A percentile compares a stretch with the other conserved stretches of the same genome.
phyloP scores from a whole-genome alignment of 345 rosid species.

The Noccaea caerulescens region DNA sequence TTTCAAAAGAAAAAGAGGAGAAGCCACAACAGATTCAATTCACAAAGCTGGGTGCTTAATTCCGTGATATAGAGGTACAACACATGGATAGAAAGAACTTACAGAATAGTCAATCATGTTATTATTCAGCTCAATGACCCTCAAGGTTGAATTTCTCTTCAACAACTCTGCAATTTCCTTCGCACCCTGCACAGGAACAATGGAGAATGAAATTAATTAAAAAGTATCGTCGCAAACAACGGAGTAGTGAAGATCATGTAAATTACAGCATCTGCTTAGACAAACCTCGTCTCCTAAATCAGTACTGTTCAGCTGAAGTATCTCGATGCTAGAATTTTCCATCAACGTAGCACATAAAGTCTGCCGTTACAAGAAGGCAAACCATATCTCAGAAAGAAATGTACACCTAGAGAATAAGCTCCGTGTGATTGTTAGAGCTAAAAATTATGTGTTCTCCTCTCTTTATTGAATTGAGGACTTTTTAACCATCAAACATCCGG shows the following conservation, averaged over 20 bases:
- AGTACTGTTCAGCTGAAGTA: constrained; percentile 84
- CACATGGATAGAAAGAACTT: constrained; percentile 44
- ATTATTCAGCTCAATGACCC: constrained; percentile 85
- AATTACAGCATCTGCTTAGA: constrained; percentile 29
- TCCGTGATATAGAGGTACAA: constrained; percentile 20
- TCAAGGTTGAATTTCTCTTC: constrained; percentile 78
- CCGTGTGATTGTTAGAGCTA: constrained; percentile 8
- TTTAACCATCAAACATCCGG: constrained; percentile 2
- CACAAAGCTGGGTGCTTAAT: constrained; percentile 27
- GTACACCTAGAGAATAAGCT: constrained; percentile 21
- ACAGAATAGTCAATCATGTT: constrained; percentile 98
- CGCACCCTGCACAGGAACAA: constrained; percentile 72
- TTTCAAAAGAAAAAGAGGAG: constrained; percentile 39
- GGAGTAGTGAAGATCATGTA: constrained; percentile 14
- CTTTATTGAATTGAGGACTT: background rate
- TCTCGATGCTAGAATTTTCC: constrained; percentile 68
- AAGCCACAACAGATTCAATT: constrained; percentile 41
- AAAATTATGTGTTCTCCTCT: background rate
- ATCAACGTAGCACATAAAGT: constrained; percentile 71
- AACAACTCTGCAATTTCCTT: constrained; percentile 85
- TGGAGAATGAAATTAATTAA: constrained; percentile 20
- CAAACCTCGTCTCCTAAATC: constrained; percentile 89
- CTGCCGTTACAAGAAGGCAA: constrained; percentile 47
- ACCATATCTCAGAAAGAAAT: constrained; percentile 27
- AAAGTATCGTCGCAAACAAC: constrained; percentile 19